Evolutionary conservation across 2,329 filamentous ascomycete species (phyloP).

Genomic region (Juglanconis sp.): DNA sequence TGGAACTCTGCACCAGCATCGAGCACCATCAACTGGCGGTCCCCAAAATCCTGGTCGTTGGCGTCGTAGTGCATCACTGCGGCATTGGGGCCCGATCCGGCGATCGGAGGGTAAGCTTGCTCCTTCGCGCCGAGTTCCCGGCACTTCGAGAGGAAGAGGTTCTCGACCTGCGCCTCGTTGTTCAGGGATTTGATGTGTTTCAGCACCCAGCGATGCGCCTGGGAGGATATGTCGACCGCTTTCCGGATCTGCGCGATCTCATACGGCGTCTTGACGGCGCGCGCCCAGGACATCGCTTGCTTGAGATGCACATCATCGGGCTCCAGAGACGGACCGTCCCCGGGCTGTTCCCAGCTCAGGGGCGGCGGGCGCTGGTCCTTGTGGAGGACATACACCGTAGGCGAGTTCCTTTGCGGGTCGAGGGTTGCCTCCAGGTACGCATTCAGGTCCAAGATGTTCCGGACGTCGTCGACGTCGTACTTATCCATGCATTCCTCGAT

Average conservation of each 20-base stretch:
- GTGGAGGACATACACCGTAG: constrained; percentile 43
- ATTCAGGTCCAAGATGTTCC: constrained; percentile 48
- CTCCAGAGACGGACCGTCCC: constrained; percentile 26
- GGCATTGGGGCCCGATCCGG: constrained; percentile 77
- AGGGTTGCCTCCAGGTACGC: constrained; percentile 49
- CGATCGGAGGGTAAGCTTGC: constrained; percentile 88
- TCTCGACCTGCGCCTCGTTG: constrained; percentile 83
- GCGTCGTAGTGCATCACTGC: constrained; percentile 81
- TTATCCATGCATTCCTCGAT: constrained; percentile 57
- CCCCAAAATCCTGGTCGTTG: constrained; percentile 70
- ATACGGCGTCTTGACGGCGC: constrained; percentile 81
- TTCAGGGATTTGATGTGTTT: constrained; percentile 57
- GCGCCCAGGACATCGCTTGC: constrained; percentile 73
- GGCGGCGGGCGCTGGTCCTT: constrained; percentile 24
- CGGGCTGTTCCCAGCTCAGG: constrained; percentile 28
- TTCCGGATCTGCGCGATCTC: constrained; percentile 79
- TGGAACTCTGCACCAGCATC: constrained; percentile 86
- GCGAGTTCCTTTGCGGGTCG: constrained; percentile 29
- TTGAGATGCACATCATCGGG: constrained; percentile 55
- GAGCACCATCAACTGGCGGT: constrained; percentile 72
- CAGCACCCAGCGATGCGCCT: constrained; percentile 73
- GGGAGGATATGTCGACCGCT: constrained; percentile 75
- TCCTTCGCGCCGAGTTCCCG: constrained; percentile 68
- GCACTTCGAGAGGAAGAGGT: constrained; percentile 70
- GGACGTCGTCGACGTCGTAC: constrained; percentile 70